Evolutionary conservation across 345 rosid genomes (phyloP).

Genomic region (Moricandia moricandioides): DNA sequence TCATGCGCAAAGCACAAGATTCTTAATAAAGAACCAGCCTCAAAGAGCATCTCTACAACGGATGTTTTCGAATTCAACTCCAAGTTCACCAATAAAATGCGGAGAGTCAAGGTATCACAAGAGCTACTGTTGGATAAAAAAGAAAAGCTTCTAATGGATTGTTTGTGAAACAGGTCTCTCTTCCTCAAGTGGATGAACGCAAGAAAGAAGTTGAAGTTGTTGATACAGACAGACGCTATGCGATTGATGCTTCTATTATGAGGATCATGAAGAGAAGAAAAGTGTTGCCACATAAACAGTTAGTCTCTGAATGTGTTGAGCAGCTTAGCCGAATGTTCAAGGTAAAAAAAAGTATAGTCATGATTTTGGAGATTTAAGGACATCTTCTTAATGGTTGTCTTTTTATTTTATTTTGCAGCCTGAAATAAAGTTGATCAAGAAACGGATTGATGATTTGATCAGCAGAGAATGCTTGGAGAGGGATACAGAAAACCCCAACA

Average conservation of each 20-base stretch:
- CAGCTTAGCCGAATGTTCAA: constrained; percentile 86
- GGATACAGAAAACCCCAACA: constrained; percentile 56
- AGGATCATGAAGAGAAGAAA: constrained; percentile 92
- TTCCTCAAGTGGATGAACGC: constrained; percentile 76
- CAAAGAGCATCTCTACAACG: constrained; percentile 44
- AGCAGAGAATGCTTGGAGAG: constrained; percentile 75
- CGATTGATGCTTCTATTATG: constrained; percentile 85
- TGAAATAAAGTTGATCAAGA: constrained; percentile 82
- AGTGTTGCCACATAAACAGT: constrained; percentile 66
- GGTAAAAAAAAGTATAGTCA: constrained; percentile 21
- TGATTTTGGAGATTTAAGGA: not conserved
- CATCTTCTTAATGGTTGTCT: not conserved
- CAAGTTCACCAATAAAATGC: constrained; percentile 71
- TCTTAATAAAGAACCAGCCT: constrained; percentile 54
- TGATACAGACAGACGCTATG: constrained; percentile 73
- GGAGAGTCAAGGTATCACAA: constrained; percentile 60
- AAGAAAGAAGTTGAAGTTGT: constrained; percentile 84
- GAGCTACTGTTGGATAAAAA: not conserved
- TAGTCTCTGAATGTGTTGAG: constrained; percentile 77
- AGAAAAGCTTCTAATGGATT: not conserved
- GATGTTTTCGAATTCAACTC: constrained; percentile 63
- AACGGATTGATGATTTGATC: constrained; percentile 78
- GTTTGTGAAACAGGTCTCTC: constrained; percentile 41
- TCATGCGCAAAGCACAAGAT: constrained; percentile 72
- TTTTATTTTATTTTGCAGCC: constrained; percentile 33